These are phyloP conservation scores for Xylaria sp. DNA, from an alignment of 2,329 filamentous ascomycete species.

Conservation along the genomic window DNA sequence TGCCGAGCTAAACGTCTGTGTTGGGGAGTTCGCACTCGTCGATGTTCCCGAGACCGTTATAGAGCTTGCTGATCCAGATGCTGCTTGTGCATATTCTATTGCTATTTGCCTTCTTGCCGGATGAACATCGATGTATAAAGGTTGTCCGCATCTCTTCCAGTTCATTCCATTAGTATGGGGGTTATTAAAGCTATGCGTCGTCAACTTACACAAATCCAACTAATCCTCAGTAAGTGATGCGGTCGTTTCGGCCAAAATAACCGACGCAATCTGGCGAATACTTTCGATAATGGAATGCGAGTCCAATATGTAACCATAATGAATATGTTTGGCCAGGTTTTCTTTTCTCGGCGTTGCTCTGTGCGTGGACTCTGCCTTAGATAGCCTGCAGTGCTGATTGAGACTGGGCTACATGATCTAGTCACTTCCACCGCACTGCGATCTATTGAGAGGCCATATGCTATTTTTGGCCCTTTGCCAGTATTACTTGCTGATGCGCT, in stretches of 20 bases:
- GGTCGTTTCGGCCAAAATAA: constrained; percentile 6
- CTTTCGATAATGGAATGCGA: not conserved
- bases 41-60: not conserved
- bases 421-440: not conserved
- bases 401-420: not conserved
- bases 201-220: constrained; percentile 23
- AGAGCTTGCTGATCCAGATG: constrained; percentile 3
- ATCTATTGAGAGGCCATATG: not conserved
- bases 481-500: not conserved
- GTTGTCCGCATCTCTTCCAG: constrained; percentile 20
- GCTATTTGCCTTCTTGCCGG: not conserved
- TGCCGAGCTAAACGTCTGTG: not conserved
- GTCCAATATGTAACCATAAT: not conserved
- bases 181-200: no score
- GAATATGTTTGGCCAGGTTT: not conserved
- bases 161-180: not conserved
- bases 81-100: constrained; percentile 21
- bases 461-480: not conserved
- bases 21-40: not conserved
- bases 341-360: not conserved
- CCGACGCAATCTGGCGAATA: not conserved
- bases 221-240: constrained; percentile 12
- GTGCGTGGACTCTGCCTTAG: not conserved
- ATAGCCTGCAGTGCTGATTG: not conserved
- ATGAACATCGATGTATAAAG: constrained; percentile 13